Evolutionary conservation across 371 early-diverging fungal species (phyloP), one percentile per base, ranked within the genome.

Genomic region (Fennellomyces sp.): DNA sequence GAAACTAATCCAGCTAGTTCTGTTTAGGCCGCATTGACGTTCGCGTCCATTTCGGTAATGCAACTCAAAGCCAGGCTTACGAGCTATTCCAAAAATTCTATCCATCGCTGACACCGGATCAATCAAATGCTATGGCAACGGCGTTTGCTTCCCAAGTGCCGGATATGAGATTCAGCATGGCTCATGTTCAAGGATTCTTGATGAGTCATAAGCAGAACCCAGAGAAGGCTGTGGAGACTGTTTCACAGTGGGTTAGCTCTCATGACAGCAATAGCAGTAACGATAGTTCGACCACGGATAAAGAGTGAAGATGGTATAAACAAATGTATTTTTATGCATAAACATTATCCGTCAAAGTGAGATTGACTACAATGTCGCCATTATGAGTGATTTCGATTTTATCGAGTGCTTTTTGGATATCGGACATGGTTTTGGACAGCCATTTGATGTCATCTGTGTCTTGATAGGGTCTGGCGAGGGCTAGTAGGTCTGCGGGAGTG

Each of bases 21-120:
- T n/a, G n/a, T 47, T 15, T 48, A 60, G 63, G 99, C 0, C 89
- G 99, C 33, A 95, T 99, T 26, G 99, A 99, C 64, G 78, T 94
- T 25, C 86, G 94, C 58, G 85, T 90, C 15, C 84, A 86, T 45
- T 85, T 99, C 64, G 98, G 91, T 56, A 84, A 92, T 58, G 94
- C 91, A 0, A 87, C 90, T 0, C 70, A 68, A 21, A 61, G 70
- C 33, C 95, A 97, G 76, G 89, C 92, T 19, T 66, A 79, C 30
- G 83, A 83, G 30, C 64, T 81, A 56, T 83, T 84, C 65, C 65
- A 68, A 19, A 82, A 81, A 53, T 82, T 85, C 26, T 75, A 72
- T 29, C 74, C 74, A 13, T 25, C 41, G 11, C 26, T 68, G 8
- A 33, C 56, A 17, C 27, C 49, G 4, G 56, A 61, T 21, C 42